Evolutionary conservation across 495 filamentous ascomycete species (phyloP).

Genomic region (Tuber brumale): DNA sequence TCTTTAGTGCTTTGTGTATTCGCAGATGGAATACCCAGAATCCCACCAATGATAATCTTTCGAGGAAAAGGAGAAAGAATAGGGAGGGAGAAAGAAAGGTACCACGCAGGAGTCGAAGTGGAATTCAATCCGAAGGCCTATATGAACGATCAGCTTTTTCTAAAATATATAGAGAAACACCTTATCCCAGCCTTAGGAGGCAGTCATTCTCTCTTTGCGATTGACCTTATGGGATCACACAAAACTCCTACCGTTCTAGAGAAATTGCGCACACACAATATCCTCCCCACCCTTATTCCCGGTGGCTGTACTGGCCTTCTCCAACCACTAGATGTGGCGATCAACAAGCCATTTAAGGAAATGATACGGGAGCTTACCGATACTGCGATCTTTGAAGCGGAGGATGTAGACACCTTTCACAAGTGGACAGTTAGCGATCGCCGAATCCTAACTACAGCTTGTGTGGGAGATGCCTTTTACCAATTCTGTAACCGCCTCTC

Average conservation of each 20-base stretch:
- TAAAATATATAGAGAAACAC: no score
- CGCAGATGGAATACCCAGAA: neutral
- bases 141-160: no score
- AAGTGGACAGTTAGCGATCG: neutral
- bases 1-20: slow-evolving; percentile 8
- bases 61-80: no score
- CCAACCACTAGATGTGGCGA: neutral
- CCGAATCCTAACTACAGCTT: neutral
- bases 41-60: slow-evolving; percentile 8
- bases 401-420: neutral
- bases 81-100: no score
- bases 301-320: neutral
- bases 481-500: no score
- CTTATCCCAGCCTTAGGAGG: no score
- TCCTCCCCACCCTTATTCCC: neutral
- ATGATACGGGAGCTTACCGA: neutral
- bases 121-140: no score
- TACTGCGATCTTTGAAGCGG: neutral
- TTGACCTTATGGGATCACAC: no score
- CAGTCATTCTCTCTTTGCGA: no score
- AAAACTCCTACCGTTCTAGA: neutral
- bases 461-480: neutral
- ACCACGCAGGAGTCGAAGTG: no score
- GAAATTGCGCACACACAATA: neutral
- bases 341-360: neutral